These are phyloP conservation scores for Rubus idaeus DNA, from an alignment of 306 rosid species.

Conservation along the genomic window DNA sequence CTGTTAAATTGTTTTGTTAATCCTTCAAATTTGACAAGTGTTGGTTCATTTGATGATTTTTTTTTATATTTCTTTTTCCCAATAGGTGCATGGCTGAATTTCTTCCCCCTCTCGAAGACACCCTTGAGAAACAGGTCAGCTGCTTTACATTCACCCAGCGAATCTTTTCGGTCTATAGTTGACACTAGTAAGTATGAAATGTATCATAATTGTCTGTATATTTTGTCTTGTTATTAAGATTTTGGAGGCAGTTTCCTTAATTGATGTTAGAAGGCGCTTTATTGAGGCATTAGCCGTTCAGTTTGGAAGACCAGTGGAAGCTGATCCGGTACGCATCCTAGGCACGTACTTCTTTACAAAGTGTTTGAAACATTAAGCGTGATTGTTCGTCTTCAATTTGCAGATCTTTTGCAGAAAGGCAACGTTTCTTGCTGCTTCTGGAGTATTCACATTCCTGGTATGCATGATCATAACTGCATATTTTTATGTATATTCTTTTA, in stretches of 20 bases:
- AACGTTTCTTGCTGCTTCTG: constrained; percentile 61
- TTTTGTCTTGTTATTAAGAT: constrained; percentile 46
- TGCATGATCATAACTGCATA: constrained; percentile 17
- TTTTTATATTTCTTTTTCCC: constrained; percentile 25
- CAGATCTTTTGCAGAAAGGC: constrained; percentile 94
- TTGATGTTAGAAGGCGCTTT: constrained; percentile 77
- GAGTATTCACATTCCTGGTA: constrained; percentile 87
- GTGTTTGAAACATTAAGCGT: constrained; percentile 17
- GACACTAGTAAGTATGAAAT: not conserved
- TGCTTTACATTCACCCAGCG: constrained; percentile 15
- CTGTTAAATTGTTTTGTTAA: not conserved
- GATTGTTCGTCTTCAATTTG: constrained; percentile 26
- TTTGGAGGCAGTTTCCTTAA: constrained; percentile 69
- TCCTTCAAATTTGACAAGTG: constrained; percentile 10
- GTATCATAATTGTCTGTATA: not conserved
- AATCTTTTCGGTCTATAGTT: constrained; percentile 8
- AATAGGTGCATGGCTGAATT: constrained; percentile 96
- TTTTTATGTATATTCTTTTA: not conserved
- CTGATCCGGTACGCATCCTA: constrained; percentile 69
- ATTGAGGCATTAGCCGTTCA: constrained; percentile 70
- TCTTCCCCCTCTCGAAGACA: constrained; percentile 87
- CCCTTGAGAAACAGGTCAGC: constrained; percentile 86
- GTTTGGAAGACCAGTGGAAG: constrained; percentile 91
- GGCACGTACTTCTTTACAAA: constrained; percentile 12
- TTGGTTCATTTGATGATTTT: constrained; percentile 3